Conservation (phyloP, 768 basidiomycete species). For the Russula earlei region DNA sequence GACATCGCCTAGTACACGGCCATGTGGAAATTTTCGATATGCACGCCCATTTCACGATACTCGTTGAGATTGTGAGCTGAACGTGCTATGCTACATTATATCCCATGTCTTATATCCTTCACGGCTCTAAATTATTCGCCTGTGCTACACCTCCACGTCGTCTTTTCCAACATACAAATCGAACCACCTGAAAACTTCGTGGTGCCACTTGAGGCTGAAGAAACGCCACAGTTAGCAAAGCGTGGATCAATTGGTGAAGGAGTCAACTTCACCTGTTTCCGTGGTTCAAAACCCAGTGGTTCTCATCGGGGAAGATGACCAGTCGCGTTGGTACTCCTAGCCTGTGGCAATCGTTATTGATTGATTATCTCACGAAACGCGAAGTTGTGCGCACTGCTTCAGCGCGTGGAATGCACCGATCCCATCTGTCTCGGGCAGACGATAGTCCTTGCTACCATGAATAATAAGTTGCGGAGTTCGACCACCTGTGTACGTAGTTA, state of each 20-base stretch:
- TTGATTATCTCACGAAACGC: background rate
- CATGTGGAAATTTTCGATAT: too few relatives aligned
- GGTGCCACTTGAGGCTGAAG: constrained; percentile 82
- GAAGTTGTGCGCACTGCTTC: constrained; percentile 50
- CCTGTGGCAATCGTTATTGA: constrained; percentile 30
- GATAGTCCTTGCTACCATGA: constrained; percentile 84
- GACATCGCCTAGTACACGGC: too few relatives aligned
- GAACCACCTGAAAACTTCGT: constrained; percentile 91
- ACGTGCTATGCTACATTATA: background rate
- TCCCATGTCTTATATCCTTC: background rate
- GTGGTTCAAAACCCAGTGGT: constrained; percentile 83
- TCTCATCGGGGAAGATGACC: constrained; percentile 83
- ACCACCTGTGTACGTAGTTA: constrained; percentile 77
- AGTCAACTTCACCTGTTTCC: constrained; percentile 49
- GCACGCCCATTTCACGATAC: background rate
- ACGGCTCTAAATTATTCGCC: background rate
- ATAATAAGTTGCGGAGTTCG: constrained; percentile 77
- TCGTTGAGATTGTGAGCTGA: background rate
- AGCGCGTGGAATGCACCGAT: constrained; percentile 80
- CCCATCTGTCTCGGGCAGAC: constrained; percentile 77
- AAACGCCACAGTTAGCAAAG: background rate
- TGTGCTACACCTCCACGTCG: background rate
- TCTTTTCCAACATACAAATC: constrained; percentile 48
- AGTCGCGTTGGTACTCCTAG: constrained; percentile 64
- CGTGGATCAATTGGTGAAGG: background rate